These are phyloP conservation scores for Orbilia quercus DNA, from an alignment of 2,329 filamentous ascomycete genomes.

Conservation along the genomic window DNA sequence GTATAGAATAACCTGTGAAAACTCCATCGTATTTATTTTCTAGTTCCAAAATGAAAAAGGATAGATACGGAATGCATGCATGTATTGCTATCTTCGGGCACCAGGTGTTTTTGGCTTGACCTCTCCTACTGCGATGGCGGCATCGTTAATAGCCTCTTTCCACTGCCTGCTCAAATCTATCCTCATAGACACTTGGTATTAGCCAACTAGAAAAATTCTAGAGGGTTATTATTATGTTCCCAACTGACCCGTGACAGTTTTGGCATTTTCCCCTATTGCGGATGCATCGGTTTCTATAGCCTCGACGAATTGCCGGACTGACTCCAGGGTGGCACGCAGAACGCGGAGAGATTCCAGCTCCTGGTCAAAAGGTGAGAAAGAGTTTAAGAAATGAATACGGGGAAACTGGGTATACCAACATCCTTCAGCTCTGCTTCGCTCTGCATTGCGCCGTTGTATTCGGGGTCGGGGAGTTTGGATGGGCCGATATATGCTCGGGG, in stretches of 20 bases:
- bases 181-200: background rate
- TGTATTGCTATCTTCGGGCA: slow-evolving; percentile 6
- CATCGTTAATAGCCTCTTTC: slow-evolving; percentile 42
- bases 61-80: background rate
- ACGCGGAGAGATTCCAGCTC: slow-evolving; percentile 59
- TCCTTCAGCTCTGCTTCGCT: slow-evolving; percentile 42
- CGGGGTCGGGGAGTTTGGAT: background rate
- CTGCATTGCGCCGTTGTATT: slow-evolving; percentile 8
- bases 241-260: slow-evolving; percentile 57
- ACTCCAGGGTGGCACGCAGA: slow-evolving; percentile 59
- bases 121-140: slow-evolving; percentile 42
- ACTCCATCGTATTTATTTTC: too few species aligned
- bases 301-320: slow-evolving; percentile 58
- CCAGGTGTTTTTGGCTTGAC: slow-evolving; percentile 37
- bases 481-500: background rate
- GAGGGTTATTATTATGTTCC: background rate
- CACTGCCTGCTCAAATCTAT: slow-evolving; percentile 49
- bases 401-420: slow-evolving; percentile 1
- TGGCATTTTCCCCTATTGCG: slow-evolving; percentile 57
- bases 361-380: slow-evolving; percentile 31
- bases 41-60: too few species aligned
- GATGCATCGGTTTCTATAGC: slow-evolving; percentile 57
- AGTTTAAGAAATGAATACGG: background rate
- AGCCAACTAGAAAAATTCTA: background rate
- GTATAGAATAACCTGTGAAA: too few species aligned